Percentiles rank a stretch among this genome's conserved stretches.
Conservation (phyloP, 768 basidiomycete genomes). For the Podaxis mareebaensis region DNA sequence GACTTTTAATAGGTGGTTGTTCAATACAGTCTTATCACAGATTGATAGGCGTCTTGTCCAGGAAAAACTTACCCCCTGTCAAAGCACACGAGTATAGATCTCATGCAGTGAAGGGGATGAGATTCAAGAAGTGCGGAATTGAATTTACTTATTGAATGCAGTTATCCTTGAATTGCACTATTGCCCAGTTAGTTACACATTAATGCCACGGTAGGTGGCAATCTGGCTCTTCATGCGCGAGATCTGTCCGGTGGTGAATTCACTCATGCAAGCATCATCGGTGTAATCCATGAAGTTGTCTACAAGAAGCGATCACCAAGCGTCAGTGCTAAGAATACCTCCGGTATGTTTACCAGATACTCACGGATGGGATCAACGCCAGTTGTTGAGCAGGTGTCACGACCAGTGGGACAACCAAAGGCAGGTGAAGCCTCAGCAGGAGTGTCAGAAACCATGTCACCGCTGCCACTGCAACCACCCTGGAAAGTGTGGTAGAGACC, state of each 20-base stretch:
- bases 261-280: conserved; percentile 48
- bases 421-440: conserved; percentile 46
- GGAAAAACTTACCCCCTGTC: no score
- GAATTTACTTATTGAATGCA: background rate
- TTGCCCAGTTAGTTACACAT: conserved; percentile 18
- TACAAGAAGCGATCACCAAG: conserved; percentile 16
- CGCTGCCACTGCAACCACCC: conserved; percentile 41
- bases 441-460: conserved; percentile 47
- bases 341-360: conserved; percentile 14
- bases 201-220: conserved; percentile 43
- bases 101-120: background rate
- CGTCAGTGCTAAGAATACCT: background rate
- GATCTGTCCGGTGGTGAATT: conserved; percentile 47
- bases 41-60: no score
- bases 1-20: no score
- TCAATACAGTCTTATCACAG: no score
- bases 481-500: conserved; percentile 63
- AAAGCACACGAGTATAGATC: no score
- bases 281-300: conserved; percentile 59
- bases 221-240: conserved; percentile 42
- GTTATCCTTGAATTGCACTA: background rate
- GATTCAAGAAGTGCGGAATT: background rate
- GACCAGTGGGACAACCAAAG: conserved; percentile 39
- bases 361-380: conserved; percentile 47
- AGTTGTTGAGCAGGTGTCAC: conserved; percentile 35